Evolutionary conservation across 2,329 filamentous ascomycete genomes (phyloP).

Genomic region (Sporothrix dimorphospora): DNA sequence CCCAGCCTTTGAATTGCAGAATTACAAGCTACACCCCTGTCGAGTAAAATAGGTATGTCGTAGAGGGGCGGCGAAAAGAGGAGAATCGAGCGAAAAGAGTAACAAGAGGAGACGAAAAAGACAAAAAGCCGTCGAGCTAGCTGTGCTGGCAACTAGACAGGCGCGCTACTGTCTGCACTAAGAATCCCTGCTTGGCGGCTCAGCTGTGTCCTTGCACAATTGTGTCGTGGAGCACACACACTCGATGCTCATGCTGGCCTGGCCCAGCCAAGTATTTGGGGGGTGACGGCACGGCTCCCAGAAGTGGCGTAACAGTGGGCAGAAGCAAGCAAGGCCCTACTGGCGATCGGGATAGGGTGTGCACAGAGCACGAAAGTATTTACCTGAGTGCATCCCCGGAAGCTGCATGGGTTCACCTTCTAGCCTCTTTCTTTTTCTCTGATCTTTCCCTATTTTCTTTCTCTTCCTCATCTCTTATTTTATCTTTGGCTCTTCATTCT

Average conservation of each 20-base stretch:
- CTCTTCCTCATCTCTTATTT: not conserved
- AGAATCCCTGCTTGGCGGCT: not conserved
- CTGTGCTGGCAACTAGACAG: constrained; percentile 14
- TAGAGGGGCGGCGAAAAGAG: not conserved
- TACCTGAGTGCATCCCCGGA: constrained; percentile 21
- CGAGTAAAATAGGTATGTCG: not conserved
- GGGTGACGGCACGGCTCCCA: not conserved
- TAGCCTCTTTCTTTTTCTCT: constrained; percentile 14
- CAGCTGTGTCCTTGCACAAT: not conserved
- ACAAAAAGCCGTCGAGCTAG: not conserved
- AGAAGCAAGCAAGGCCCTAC: not conserved
- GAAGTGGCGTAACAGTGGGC: not conserved
- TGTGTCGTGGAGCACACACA: constrained; percentile 6
- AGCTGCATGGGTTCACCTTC: constrained; percentile 9
- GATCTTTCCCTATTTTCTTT: constrained; percentile 1
- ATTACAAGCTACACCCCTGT: constrained; percentile 24
- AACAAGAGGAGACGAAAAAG: not conserved
- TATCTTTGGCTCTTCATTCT: not conserved
- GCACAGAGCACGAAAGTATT: constrained; percentile 19
- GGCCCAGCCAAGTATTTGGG: not conserved
- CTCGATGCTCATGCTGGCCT: not conserved
- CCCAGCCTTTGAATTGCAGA: not conserved
- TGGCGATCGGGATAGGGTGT: not conserved
- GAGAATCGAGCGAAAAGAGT: not conserved
- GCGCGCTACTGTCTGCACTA: constrained; percentile 23